Evolutionary conservation across 148 eudicot species (phyloP).

Genomic region (Fagopyrum tataricum): DNA sequence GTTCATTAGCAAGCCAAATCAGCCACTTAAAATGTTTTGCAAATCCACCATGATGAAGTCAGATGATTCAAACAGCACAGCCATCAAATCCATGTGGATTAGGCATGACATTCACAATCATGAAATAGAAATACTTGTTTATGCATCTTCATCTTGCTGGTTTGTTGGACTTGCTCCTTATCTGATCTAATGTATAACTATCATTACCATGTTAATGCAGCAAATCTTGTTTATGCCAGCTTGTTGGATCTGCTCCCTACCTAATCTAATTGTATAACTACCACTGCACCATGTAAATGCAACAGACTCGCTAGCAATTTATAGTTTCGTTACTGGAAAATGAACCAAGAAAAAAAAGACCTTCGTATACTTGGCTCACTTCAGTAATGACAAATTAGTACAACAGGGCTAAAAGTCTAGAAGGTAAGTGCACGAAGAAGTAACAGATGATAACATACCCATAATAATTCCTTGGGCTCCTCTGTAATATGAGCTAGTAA

Average conservation of each 20-base stretch:
- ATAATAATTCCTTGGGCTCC: conserved; percentile 16
- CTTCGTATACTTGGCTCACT: background rate
- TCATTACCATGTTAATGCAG: background rate
- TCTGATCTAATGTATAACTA: background rate
- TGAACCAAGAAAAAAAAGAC: background rate
- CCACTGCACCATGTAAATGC: background rate
- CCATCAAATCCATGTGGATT: background rate
- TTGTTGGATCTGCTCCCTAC: too few relatives aligned
- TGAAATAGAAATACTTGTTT: background rate
- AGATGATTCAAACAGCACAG: background rate
- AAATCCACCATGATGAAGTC: background rate
- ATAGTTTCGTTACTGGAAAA: background rate
- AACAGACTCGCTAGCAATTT: background rate
- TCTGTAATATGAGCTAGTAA: conserved; percentile 13
- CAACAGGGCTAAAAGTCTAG: background rate
- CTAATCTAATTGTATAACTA: too few relatives aligned
- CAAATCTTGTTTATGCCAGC: background rate
- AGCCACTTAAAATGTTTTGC: background rate
- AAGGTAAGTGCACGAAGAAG: background rate
- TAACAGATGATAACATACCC: conserved; percentile 9
- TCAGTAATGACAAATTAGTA: background rate
- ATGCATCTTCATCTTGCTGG: background rate
- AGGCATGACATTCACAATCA: background rate
- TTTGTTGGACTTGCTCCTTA: background rate
- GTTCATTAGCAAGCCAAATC: background rate